Evolutionary conservation across 208 protist genomes (phyloP).

Genomic region (Naegleria gruberi): DNA sequence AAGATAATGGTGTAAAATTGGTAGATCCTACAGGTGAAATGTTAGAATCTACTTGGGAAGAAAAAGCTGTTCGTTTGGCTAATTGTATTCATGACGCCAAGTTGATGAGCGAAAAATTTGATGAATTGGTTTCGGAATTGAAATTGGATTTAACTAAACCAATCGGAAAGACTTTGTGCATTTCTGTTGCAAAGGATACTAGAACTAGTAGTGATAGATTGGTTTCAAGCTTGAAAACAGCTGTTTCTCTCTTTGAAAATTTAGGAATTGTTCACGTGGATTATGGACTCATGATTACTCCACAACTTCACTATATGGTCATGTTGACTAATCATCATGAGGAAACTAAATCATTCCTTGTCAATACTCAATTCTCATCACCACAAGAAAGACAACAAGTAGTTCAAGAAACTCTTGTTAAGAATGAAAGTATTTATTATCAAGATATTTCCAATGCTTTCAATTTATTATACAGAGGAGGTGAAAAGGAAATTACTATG

Average conservation of each 20-base stretch:
- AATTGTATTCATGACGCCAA: not conserved
- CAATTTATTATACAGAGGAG: not conserved
- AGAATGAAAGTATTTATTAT: not conserved
- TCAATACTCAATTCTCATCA: not conserved
- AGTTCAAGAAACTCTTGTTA: not conserved
- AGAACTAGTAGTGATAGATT: not conserved
- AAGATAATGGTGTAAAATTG: constrained; percentile 26
- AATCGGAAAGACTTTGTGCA: not conserved
- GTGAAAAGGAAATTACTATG: not conserved
- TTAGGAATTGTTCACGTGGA: not conserved
- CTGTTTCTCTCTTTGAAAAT: not conserved
- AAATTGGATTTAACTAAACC: no score
- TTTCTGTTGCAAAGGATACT: not conserved
- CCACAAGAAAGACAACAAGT: not conserved
- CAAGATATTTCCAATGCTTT: not conserved
- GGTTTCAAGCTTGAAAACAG: not conserved
- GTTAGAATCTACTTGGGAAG: not conserved
- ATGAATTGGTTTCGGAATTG: not conserved
- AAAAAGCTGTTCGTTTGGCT: not conserved
- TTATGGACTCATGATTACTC: not conserved
- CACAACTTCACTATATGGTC: not conserved
- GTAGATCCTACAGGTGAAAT: constrained; percentile 19
- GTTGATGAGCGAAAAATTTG: no score
- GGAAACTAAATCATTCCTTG: not conserved
- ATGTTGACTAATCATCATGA: not conserved